Evolutionary conservation across 1,284 basidiomycete genomes (phyloP), one percentile per base, ranked within the genome.

Genomic region (Psilocybe mexicana): DNA sequence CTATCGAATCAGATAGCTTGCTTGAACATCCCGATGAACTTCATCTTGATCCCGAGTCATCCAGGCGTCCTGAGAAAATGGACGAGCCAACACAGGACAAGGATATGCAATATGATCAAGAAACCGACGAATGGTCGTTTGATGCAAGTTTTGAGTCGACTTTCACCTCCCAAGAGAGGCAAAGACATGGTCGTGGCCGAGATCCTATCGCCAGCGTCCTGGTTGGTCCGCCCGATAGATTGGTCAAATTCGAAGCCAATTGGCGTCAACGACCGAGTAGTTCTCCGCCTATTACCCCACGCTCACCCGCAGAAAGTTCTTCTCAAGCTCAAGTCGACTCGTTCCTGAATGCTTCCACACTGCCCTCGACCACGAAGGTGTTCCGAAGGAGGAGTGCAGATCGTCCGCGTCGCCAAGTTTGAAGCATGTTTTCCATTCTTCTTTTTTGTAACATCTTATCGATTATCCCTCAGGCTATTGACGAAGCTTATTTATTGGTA

Each of bases 11-110:
- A 25, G 55, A 60, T 12, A 52, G 44, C n/a, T 47, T 63, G n/a
- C 55, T 64, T 4, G 63, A 64, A 38, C 65, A 64, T 18, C 64
- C 65, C 2, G 67, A 69, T 28, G 67, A 67, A 14, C 46, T 69
- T 11, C 56, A 62, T 33, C 62, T 69, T 33, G 65, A 69, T 35
- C 38, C 60, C 3, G 58, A 60, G 36, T 49, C 60, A 23, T 54
- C 56, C 30, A 59, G 66, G 10, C 61, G 60, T 35, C 48, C 58
- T 25, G 30, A 33, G 2, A 28, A 42, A 40, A 43, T 38, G 3
- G 42, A 43, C 33, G 49, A 58, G 43, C 14, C 23, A 30, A 36
- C 28, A n/a, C 18, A 42, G n/a, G 23, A 35, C 3, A 23, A 44
- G 35, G 33, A 47, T 30, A 26, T 43, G 18, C 24, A 35, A 26